Conservation (phyloP, 176 grass and related monocot genomes). For the Saccharum spontaneum region DNA sequence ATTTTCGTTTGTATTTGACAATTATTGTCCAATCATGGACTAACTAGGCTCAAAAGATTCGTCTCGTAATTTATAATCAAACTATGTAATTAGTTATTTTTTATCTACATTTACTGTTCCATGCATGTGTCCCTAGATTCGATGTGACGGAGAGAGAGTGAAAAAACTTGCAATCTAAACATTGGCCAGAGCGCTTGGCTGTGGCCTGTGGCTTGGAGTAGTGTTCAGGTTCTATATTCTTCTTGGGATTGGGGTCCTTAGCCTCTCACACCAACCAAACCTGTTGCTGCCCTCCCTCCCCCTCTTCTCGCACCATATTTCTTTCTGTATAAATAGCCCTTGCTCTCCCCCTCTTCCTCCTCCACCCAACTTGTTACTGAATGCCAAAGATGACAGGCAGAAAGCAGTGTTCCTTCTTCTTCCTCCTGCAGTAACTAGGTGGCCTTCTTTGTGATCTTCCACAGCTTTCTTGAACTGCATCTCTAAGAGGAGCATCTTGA, state of each 20-base stretch:
- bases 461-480: slow-evolving; percentile 99
- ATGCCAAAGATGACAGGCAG: background rate
- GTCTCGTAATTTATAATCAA: too few species aligned
- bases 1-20: too few species aligned
- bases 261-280: slow-evolving; percentile 46
- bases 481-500: slow-evolving; percentile 12
- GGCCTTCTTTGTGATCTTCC: slow-evolving; percentile 96
- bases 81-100: too few species aligned
- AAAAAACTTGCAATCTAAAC: too few species aligned
- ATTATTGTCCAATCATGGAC: too few species aligned
- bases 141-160: too few species aligned
- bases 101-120: too few species aligned
- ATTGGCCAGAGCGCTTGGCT: background rate
- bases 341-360: slow-evolving; percentile 35
- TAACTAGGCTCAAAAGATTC: too few species aligned
- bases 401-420: background rate
- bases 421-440: slow-evolving; percentile 3
- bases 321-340: slow-evolving; percentile 61
- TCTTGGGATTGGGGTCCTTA: slow-evolving; percentile 75
- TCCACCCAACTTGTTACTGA: background rate
- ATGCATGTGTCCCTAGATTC: too few species aligned
- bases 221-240: slow-evolving; percentile 86
- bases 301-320: slow-evolving; percentile 3
- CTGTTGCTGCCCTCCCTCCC: background rate
- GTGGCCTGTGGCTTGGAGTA: slow-evolving; percentile 22